Conservation (phyloP, 176 grass and related monocot genomes). For the Olyra latifolia region DNA sequence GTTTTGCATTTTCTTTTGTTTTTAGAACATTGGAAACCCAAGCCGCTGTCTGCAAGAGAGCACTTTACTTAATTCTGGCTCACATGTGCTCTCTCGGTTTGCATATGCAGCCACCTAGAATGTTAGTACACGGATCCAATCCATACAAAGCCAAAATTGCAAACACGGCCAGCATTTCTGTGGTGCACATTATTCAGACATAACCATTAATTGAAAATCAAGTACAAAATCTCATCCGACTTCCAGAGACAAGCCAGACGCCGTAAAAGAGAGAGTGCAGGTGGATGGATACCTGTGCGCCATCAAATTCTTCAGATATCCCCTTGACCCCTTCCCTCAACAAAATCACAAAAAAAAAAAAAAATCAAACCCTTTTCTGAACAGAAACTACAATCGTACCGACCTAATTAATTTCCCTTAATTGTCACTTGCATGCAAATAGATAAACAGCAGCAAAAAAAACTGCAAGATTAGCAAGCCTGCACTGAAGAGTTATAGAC, state of each 20-base stretch:
- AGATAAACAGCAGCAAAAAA: background rate
- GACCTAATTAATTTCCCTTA: background rate
- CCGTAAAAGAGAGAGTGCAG: background rate
- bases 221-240: background rate
- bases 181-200: background rate
- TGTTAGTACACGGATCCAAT: background rate
- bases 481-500: background rate
- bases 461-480: background rate
- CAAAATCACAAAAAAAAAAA: background rate
- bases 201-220: background rate
- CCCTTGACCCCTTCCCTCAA: background rate
- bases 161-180: background rate
- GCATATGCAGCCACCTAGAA: background rate
- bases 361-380: background rate
- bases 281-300: conserved; percentile 22
- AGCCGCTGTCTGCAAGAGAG: background rate
- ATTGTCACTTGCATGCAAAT: background rate
- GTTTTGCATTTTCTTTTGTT: too few relatives aligned
- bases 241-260: background rate
- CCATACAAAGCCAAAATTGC: background rate
- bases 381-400: background rate
- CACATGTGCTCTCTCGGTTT: background rate
- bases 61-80: background rate
- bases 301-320: conserved; percentile 5
- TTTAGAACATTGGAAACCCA: background rate